These are phyloP conservation scores for Cerrena zonata DNA, from an alignment of 1,284 basidiomycete species.

Conservation along the genomic window DNA sequence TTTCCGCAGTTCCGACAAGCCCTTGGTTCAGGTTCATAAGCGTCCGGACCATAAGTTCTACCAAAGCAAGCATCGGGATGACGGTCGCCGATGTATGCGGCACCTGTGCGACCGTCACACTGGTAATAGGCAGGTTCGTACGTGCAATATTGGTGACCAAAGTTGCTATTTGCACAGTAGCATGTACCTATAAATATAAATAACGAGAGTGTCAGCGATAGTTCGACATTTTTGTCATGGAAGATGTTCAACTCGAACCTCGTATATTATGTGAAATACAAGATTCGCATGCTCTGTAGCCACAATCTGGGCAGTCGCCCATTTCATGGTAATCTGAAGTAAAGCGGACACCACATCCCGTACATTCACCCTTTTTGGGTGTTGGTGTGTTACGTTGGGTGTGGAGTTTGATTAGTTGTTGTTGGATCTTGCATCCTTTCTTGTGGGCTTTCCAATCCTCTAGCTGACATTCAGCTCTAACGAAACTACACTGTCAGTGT, in stretches of 20 bases:
- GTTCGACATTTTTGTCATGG: slow-evolving; percentile 27
- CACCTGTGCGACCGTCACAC: slow-evolving; percentile 25
- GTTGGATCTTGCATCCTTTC: slow-evolving; percentile 31
- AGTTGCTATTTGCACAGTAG: slow-evolving; percentile 33
- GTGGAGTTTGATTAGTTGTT: slow-evolving; percentile 24
- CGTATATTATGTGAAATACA: no score
- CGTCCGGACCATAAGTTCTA: slow-evolving; percentile 13
- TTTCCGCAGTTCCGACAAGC: slow-evolving; percentile 30
- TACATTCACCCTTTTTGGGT: slow-evolving; percentile 29
- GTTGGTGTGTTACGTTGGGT: slow-evolving; percentile 18
- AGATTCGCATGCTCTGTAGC: slow-evolving; percentile 32
- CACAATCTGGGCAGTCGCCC: slow-evolving; percentile 30
- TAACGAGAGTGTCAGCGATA: slow-evolving; percentile 1
- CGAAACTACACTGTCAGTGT: background rate
- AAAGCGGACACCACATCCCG: slow-evolving; percentile 30
- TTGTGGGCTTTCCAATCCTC: slow-evolving; percentile 30
- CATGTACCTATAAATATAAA: slow-evolving; percentile 33
- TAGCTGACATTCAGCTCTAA: slow-evolving; percentile 24
- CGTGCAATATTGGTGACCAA: slow-evolving; percentile 31
- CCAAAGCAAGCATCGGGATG: slow-evolving; percentile 29
- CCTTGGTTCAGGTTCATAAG: background rate
- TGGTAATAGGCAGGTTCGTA: slow-evolving; percentile 30
- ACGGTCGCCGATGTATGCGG: slow-evolving; percentile 30
- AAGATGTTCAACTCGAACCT: slow-evolving; percentile 23
- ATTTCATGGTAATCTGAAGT: slow-evolving; percentile 11